These are phyloP conservation scores for Magnusiomyces fungicola DNA, from an alignment of 1,139 yeast genomes.

Conservation along the genomic window DNA sequence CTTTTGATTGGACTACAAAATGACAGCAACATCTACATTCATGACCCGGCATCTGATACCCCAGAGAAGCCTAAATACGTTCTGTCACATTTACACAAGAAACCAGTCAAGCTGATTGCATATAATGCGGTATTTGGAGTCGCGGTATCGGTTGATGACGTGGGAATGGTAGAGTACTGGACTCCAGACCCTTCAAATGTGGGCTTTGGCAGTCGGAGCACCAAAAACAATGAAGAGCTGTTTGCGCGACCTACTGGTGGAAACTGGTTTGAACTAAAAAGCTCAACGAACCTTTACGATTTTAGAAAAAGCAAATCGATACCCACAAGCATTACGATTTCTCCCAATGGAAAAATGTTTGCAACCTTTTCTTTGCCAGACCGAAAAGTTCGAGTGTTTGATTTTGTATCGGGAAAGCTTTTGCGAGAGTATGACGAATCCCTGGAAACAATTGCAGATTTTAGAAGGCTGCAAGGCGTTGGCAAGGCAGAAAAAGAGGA, in stretches of 20 bases:
- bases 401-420: conserved; percentile 35
- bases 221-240: conserved; percentile 17
- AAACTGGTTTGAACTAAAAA: conserved; percentile 33
- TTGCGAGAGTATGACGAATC: conserved; percentile 34
- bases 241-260: conserved; percentile 1
- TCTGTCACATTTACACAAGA: conserved; percentile 29
- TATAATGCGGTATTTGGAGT: conserved; percentile 32
- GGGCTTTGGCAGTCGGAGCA: conserved; percentile 1
- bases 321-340: conserved; percentile 25
- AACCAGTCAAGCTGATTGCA: conserved; percentile 28
- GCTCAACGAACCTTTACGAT: conserved; percentile 40
- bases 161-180: conserved; percentile 46
- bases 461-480: conserved; percentile 27
- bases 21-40: conserved; percentile 23
- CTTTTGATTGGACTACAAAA: conserved; percentile 27
- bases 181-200: conserved; percentile 19
- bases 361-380: conserved; percentile 34
- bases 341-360: conserved; percentile 27
- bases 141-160: conserved; percentile 36
- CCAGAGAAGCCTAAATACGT: conserved; percentile 18
- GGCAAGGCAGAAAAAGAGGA: conserved; percentile 9
- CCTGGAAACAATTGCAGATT: conserved; percentile 23
- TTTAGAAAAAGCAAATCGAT: conserved; percentile 33
- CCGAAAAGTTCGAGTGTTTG: conserved; percentile 33
- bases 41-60: conserved; percentile 19